Percentiles rank a stretch among this genome's conserved stretches.
Evolutionary conservation across 2,329 filamentous ascomycete species (phyloP).

Genomic region (Penicillium fuscoglaucum): DNA sequence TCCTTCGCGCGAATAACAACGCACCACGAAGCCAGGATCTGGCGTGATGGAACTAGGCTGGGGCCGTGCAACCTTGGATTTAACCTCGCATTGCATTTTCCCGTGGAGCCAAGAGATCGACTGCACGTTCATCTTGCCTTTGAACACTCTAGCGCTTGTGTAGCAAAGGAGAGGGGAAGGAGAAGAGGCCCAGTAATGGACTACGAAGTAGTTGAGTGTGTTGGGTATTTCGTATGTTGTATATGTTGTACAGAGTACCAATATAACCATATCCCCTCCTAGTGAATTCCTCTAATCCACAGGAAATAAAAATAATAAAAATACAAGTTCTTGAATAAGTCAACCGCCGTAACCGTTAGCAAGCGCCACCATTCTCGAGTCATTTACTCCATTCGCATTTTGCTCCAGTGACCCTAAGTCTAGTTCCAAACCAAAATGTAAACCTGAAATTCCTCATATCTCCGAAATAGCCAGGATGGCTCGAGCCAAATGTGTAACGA

Average conservation of each 20-base stretch:
- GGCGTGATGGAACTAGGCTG: constrained; percentile 9
- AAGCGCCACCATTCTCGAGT: constrained; percentile 9
- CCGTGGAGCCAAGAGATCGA: constrained; percentile 28
- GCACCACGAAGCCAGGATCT: constrained; percentile 22
- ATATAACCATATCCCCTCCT: background rate
- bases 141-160: constrained; percentile 9
- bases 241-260: background rate
- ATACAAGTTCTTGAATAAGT: background rate
- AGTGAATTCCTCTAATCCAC: background rate
- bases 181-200: background rate
- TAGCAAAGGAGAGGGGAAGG: background rate
- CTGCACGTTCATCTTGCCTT: constrained; percentile 30
- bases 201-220: no score
- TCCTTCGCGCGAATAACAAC: constrained; percentile 15
- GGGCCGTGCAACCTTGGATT: constrained; percentile 27
- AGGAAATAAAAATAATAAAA: no score
- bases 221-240: background rate
- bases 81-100: constrained; percentile 33
- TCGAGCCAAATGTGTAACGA: constrained; percentile 26
- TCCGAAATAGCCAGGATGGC: constrained; percentile 18
- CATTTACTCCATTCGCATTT: background rate
- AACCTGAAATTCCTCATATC: constrained; percentile 7
- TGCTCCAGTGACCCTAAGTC: background rate
- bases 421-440: background rate
- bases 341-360: constrained; percentile 6